Percentiles rank a stretch among this genome's conserved stretches.
phyloP scores from a whole-genome alignment of 805 yeast genomes.

The Metschnikowia lunata region DNA sequence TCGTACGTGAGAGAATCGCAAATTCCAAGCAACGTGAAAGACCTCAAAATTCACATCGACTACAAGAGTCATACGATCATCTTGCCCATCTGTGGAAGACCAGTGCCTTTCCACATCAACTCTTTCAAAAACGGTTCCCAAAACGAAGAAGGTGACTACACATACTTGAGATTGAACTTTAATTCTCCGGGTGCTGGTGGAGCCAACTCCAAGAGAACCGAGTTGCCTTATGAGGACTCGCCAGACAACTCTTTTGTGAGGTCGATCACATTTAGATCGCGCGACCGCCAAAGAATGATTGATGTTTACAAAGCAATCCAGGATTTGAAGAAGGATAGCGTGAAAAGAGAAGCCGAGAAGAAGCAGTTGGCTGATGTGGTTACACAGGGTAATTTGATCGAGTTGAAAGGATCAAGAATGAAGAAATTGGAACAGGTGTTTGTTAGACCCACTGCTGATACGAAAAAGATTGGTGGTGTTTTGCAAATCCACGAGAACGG shows the following conservation, averaged over 20 bases:
- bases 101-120: slow-evolving; percentile 96
- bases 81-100: slow-evolving; percentile 89
- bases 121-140: slow-evolving; percentile 92
- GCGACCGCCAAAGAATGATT: slow-evolving; percentile 85
- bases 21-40: slow-evolving; percentile 78
- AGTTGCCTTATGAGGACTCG: slow-evolving; percentile 86
- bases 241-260: slow-evolving; percentile 83
- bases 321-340: slow-evolving; percentile 87
- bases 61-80: slow-evolving; percentile 82
- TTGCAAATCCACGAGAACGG: slow-evolving; percentile 94
- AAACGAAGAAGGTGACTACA: slow-evolving; percentile 93
- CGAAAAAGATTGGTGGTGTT: slow-evolving; percentile 90
- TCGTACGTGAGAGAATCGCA: slow-evolving; percentile 92
- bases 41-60: slow-evolving; percentile 83
- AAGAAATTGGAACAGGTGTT: slow-evolving; percentile 83
- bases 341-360: slow-evolving; percentile 84
- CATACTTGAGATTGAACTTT: slow-evolving; percentile 85
- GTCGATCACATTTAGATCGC: slow-evolving; percentile 81
- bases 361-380: slow-evolving; percentile 93
- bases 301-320: slow-evolving; percentile 86
- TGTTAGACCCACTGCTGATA: slow-evolving; percentile 93
- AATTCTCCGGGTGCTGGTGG: slow-evolving; percentile 89
- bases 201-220: slow-evolving; percentile 61
- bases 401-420: slow-evolving; percentile 78
- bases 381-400: slow-evolving; percentile 82